Conservation (phyloP, 2,329 filamentous ascomycete genomes). For the Graphilbum ipis-grandicollis region DNA sequence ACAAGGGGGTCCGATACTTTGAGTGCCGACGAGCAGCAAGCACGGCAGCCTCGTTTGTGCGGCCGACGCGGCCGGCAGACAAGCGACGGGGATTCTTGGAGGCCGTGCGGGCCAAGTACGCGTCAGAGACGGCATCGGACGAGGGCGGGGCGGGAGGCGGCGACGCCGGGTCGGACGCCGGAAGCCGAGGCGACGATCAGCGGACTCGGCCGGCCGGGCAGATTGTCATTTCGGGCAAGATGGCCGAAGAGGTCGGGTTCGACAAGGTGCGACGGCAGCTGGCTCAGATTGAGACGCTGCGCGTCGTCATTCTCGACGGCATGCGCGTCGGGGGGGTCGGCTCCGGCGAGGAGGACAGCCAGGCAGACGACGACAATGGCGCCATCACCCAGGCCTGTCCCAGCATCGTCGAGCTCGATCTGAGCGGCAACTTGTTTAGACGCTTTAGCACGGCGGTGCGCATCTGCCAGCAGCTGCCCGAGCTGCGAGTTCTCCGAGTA, state of each 20-base stretch:
- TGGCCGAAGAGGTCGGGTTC: constrained; percentile 87
- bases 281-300: constrained; percentile 60
- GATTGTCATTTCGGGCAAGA: constrained; percentile 60
- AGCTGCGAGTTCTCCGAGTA: constrained; percentile 47
- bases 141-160: too few relatives aligned
- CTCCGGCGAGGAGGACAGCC: too few relatives aligned
- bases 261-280: constrained; percentile 77
- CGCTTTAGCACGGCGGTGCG: constrained; percentile 46
- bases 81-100: constrained; percentile 54
- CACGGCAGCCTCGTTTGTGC: constrained; percentile 73
- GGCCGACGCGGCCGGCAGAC: constrained; percentile 57
- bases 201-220: constrained; percentile 13
- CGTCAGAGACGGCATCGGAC: constrained; percentile 28
- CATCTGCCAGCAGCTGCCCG: constrained; percentile 55
- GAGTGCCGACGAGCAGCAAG: constrained; percentile 33
- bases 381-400: constrained; percentile 37
- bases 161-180: constrained; percentile 7
- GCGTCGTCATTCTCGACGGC: constrained; percentile 67
- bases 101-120: constrained; percentile 74
- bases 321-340: constrained; percentile 44
- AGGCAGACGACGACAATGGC: constrained; percentile 16
- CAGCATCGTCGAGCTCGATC: constrained; percentile 60
- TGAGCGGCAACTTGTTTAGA: constrained; percentile 71
- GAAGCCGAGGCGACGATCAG: too few relatives aligned
- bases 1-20: constrained; percentile 69